Conservation (phyloP, 345 rosid species). For the Pistacia integerrima region DNA sequence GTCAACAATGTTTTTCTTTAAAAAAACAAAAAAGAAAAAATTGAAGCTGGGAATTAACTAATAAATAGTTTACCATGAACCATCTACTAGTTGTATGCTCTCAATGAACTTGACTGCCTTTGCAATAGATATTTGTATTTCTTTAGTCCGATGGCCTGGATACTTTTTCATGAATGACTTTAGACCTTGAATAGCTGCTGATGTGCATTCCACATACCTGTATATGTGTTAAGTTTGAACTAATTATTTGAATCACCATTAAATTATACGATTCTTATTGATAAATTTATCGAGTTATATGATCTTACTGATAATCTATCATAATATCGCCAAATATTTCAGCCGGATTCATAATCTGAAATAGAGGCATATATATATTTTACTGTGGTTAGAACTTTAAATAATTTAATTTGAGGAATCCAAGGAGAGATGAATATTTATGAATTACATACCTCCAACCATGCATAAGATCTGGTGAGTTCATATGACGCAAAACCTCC, state of each 20-base stretch:
- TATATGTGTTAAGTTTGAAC: too few relatives aligned
- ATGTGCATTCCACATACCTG: conserved; percentile 84
- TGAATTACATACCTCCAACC: conserved; percentile 55
- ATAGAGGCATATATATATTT: not conserved
- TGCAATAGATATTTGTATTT: conserved; percentile 39
- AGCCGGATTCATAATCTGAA: conserved; percentile 70
- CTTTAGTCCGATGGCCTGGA: conserved; percentile 37
- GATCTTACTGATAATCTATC: conserved; percentile 69
- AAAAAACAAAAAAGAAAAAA: too few relatives aligned
- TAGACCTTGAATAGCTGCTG: conserved; percentile 69
- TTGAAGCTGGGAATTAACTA: too few relatives aligned
- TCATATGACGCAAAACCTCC: conserved; percentile 86
- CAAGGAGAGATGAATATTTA: not conserved
- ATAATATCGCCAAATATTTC: conserved; percentile 66
- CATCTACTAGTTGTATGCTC: conserved; percentile 53
- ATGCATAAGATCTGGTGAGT: conserved; percentile 67
- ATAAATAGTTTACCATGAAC: not conserved
- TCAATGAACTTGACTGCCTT: conserved; percentile 56
- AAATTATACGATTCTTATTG: too few relatives aligned
- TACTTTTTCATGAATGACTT: conserved; percentile 33
- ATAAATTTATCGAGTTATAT: too few relatives aligned
- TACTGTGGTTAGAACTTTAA: too few relatives aligned
- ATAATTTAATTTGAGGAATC: not conserved
- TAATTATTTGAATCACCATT: too few relatives aligned
- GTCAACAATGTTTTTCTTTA: too few relatives aligned